Evolutionary conservation across 2,329 filamentous ascomycete genomes (phyloP).

Genomic region (Parastagonospora nodorum): DNA sequence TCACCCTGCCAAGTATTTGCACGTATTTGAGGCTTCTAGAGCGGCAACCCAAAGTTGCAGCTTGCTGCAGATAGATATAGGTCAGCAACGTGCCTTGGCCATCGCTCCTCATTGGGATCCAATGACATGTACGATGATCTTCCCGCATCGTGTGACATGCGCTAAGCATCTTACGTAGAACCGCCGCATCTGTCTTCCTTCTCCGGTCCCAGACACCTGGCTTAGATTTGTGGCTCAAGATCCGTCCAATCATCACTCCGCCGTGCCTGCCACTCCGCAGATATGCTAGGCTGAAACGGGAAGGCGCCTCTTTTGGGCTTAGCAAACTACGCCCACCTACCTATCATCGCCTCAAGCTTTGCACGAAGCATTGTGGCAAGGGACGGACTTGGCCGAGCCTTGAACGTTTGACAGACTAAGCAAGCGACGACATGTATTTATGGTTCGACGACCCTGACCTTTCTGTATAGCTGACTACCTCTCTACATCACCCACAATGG

Average conservation of each 20-base stretch:
- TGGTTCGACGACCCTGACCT: conserved; percentile 1
- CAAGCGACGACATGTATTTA: conserved; percentile 8
- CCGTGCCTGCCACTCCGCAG: neutral
- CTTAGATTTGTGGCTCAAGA: neutral
- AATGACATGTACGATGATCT: too few relatives aligned
- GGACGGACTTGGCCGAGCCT: conserved; percentile 37
- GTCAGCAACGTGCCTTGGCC: too few relatives aligned
- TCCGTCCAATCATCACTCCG: neutral
- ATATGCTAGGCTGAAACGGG: conserved; percentile 1
- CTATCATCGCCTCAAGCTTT: conserved; percentile 13
- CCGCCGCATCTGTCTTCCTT: neutral
- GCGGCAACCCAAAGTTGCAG: too few relatives aligned
- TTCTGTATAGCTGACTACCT: neutral
- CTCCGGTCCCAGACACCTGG: conserved; percentile 2
- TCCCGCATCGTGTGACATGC: too few relatives aligned
- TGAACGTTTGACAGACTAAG: conserved; percentile 12
- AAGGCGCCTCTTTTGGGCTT: conserved; percentile 16
- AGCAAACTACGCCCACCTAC: conserved; percentile 25
- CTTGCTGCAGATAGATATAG: too few relatives aligned
- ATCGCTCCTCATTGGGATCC: too few relatives aligned
- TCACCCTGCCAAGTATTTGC: too few relatives aligned
- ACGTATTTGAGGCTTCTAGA: too few relatives aligned
- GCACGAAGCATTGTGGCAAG: conserved; percentile 22
- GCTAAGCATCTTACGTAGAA: too few relatives aligned
- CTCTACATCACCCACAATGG: conserved; percentile 21